Base-by-base conservation (phyloP, 108 stramenopile genomes). In the Skeletonema tropicum region DNA sequence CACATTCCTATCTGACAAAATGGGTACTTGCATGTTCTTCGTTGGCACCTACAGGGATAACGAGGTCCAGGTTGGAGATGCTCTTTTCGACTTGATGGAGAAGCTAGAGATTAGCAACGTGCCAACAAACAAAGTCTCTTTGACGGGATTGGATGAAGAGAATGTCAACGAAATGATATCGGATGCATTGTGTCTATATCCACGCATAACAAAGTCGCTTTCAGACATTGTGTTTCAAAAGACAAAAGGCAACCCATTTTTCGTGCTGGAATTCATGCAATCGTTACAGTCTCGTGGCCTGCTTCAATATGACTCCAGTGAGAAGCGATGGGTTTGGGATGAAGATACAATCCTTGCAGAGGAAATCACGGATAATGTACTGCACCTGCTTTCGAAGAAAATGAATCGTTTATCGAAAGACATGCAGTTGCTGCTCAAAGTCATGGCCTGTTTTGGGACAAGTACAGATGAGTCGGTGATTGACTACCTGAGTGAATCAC, bases 231-330 rank as follows among this genome's bases (percentile, higher is more conserved):
- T 80, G 9, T 55, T 38, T 15, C 60, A 46, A 7, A 80, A 73
- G 63, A 80, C 79, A 6, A 80, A 70, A 38, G 79, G 79, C n/a
- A 74, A 70, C 26, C 81, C 81, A 7, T 61, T 77, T 32, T 77
- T 77, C 17, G 72, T 35, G 35, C 35, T 35, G 35, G 35, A 35
- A 35, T 35, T 35, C 35, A 35, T 35, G 8, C 35, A 35, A 8
- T 35, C 35, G 6, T 8, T 35, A 8, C 35, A 35, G 35, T 35
- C 35, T 35, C 35, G 35, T 35, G 10, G 52, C 26, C 33, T 69
- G 36, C 57, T 82, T 38, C 35, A 64, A 12, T 82, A 82, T 46
- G 73, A 71, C 52, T 25, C 70, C 2, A 33, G 71, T 6, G 58
- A 82, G 41, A 55, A 64, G 17, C 36, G 71, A 45, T 80, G 79